These are phyloP conservation scores for Calonectria crousiana DNA, from an alignment of 2,329 filamentous ascomycete species.

Conservation along the genomic window DNA sequence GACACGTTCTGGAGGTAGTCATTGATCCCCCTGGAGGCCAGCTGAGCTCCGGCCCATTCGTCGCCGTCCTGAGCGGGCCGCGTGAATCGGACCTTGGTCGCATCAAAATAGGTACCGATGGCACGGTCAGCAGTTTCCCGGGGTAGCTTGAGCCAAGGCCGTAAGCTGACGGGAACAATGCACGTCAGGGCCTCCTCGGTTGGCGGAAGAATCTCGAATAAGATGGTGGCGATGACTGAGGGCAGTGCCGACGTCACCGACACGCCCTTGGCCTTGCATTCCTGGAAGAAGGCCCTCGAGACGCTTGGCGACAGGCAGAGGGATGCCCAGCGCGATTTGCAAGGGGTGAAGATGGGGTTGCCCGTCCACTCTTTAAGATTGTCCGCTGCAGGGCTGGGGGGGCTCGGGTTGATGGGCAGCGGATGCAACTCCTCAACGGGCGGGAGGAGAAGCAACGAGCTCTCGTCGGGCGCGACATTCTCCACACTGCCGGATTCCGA, in stretches of 20 bases:
- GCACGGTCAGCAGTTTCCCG: conserved; percentile 8
- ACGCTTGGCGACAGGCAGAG: conserved; percentile 22
- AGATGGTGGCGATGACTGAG: conserved; percentile 22
- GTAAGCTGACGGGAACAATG: conserved; percentile 34
- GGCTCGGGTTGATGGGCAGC: conserved; percentile 48
- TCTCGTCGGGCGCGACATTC: conserved; percentile 20
- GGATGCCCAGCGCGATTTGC: conserved; percentile 28
- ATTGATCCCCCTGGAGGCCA: not conserved
- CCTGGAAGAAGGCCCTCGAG: conserved; percentile 21
- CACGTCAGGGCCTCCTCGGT: conserved; percentile 28
- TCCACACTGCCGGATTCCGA: not conserved
- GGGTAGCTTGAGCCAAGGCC: conserved; percentile 25
- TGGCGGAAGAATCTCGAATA: conserved; percentile 27
- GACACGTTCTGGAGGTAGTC: conserved; percentile 26
- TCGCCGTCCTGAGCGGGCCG: not conserved
- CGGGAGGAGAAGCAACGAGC: conserved; percentile 52
- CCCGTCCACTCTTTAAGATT: conserved; percentile 54
- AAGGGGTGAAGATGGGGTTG: conserved; percentile 46
- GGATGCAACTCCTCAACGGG: conserved; percentile 55
- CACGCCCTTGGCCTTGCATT: conserved; percentile 23
- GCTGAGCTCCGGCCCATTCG: conserved; percentile 11
- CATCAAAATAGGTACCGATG: conserved; percentile 33
- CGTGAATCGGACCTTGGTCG: conserved; percentile 19
- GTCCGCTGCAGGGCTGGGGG: conserved; percentile 48
- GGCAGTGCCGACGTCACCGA: conserved; percentile 28